Conservation (phyloP, 768 basidiomycete genomes). For the Pholiota conissans region DNA sequence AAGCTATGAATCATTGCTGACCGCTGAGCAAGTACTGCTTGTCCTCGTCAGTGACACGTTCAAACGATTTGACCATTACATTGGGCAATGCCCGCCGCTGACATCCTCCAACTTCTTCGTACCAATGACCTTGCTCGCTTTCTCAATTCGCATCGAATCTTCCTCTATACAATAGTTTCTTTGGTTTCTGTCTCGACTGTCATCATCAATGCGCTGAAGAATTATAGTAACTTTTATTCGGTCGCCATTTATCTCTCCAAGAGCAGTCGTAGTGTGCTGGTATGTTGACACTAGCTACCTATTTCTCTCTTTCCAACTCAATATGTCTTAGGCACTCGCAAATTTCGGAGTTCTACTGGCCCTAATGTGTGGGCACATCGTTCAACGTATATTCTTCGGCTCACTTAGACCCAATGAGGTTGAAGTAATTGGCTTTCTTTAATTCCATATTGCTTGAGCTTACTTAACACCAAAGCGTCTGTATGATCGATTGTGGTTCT, state of each 20-base stretch:
- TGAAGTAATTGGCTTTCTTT: conserved; percentile 56
- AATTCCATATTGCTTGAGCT: background rate
- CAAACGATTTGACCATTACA: background rate
- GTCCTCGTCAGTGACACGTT: background rate
- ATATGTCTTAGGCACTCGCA: conserved; percentile 66
- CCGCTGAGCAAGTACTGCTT: background rate
- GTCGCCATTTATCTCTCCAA: conserved; percentile 91
- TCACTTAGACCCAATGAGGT: conserved; percentile 83
- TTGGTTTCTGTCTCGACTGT: conserved; percentile 69
- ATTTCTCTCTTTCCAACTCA: background rate
- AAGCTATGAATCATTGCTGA: background rate
- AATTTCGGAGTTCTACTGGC: conserved; percentile 86
- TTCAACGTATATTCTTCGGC: conserved; percentile 93
- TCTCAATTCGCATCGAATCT: conserved; percentile 61
- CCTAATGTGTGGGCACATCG: conserved; percentile 69
- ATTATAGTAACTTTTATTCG: conserved; percentile 91
- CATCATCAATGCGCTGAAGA: conserved; percentile 77
- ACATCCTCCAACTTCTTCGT: conserved; percentile 49
- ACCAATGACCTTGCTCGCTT: conserved; percentile 49
- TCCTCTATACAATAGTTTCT: conserved; percentile 71
- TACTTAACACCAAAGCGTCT: conserved; percentile 61
- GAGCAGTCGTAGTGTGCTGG: conserved; percentile 91
- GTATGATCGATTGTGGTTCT: conserved; percentile 96
- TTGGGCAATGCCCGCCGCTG: conserved; percentile 44
- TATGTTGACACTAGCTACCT: conserved; percentile 33